Evolutionary conservation across 495 filamentous ascomycete genomes (phyloP).

Genomic region (Neurospora tetraspora): DNA sequence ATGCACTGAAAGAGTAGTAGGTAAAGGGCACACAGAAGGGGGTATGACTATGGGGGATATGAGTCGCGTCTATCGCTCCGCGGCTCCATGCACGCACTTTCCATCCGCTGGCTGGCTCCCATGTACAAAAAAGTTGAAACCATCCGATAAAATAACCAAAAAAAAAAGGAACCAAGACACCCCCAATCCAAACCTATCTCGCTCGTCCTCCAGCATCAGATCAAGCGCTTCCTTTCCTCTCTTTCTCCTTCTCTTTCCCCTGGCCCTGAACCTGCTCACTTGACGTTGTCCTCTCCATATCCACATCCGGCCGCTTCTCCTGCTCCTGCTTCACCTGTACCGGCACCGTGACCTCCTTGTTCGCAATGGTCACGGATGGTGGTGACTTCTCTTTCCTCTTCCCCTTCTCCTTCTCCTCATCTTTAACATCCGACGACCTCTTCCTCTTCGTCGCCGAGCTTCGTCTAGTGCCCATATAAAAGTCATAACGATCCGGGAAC

Average conservation of each 20-base stretch:
- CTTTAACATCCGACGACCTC: not conserved
- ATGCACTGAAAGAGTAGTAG: not conserved
- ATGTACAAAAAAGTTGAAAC: too few species aligned
- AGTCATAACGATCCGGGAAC: slow-evolving; percentile 41
- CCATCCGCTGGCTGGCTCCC: not conserved
- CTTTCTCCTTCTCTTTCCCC: too few species aligned
- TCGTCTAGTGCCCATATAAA: slow-evolving; percentile 30
- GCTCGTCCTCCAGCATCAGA: too few species aligned
- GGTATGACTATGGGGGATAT: not conserved
- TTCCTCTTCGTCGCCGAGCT: slow-evolving; percentile 15
- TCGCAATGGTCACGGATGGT: not conserved
- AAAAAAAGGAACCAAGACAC: too few species aligned
- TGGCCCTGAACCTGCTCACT: not conserved
- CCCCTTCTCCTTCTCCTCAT: not conserved
- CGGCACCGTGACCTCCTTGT: not conserved
- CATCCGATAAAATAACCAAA: too few species aligned
- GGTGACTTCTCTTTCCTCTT: slow-evolving; percentile 1
- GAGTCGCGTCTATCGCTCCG: not conserved
- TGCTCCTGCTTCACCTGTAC: not conserved
- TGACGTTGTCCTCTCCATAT: not conserved
- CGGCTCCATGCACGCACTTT: not conserved
- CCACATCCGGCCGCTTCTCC: not conserved
- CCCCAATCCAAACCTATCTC: too few species aligned
- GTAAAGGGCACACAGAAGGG: not conserved
- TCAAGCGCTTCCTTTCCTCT: not conserved